Conservation (phyloP, 225 moss, liverwort and hornwort species). For the Pseudisothecium myosuroides region DNA sequence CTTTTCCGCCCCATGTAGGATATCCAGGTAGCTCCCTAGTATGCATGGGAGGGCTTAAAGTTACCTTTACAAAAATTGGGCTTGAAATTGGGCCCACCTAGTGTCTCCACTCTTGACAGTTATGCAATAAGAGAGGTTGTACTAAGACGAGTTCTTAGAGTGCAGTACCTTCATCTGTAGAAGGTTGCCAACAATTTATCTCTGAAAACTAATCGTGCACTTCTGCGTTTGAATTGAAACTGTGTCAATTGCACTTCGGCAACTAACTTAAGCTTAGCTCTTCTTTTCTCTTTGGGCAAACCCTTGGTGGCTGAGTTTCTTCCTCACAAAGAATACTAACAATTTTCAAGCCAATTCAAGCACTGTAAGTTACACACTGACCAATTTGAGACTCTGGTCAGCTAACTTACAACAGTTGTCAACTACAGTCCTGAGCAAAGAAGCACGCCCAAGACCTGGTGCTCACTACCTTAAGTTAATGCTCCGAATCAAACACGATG, state of each 20-base stretch:
- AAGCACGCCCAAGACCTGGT: background rate
- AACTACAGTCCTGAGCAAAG: background rate
- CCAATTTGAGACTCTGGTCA: background rate
- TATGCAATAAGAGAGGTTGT: no score
- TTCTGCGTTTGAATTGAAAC: background rate
- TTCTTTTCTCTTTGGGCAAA: background rate
- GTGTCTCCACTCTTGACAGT: no score
- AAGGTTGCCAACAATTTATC: background rate
- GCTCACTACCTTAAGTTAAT: background rate
- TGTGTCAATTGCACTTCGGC: background rate
- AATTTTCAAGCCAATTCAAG: background rate
- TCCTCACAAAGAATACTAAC: background rate
- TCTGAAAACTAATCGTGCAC: background rate
- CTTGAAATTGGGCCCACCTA: no score
- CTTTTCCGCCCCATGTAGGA: no score
- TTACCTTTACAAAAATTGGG: no score
- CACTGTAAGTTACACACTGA: background rate
- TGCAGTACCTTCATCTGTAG: background rate
- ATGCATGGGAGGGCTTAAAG: no score
- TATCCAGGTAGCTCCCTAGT: no score
- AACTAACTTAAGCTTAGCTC: no score
- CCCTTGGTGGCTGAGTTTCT: background rate
- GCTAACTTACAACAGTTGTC: background rate
- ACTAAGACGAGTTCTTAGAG: no score
- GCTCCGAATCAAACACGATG: background rate